Evolutionary conservation across 192 early-diverging fungal species (phyloP).

Genomic region (Polychytrium aggregatum): DNA sequence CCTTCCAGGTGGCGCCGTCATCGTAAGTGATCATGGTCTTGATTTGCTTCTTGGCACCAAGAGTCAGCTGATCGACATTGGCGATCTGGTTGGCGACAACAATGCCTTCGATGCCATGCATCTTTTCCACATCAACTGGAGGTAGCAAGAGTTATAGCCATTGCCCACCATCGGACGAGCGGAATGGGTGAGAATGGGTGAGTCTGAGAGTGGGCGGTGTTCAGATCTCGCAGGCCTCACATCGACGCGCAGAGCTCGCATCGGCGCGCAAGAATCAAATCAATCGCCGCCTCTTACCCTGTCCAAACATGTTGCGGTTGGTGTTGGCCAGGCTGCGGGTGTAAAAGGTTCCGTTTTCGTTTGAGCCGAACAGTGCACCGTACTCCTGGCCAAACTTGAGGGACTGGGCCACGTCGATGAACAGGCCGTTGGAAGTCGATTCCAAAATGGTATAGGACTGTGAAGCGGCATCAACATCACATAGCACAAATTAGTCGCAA

Average conservation of each 20-base stretch:
- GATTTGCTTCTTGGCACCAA: conserved; percentile 52
- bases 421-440: conserved; percentile 49
- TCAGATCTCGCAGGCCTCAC: background rate
- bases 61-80: conserved; percentile 40
- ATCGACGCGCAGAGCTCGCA: background rate
- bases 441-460: conserved; percentile 74
- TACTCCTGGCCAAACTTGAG: conserved; percentile 41
- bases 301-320: conserved; percentile 58
- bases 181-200: too few species aligned
- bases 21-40: conserved; percentile 77
- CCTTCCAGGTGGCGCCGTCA: conserved; percentile 68
- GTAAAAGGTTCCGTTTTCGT: conserved; percentile 73
- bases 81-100: conserved; percentile 78
- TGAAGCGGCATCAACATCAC: background rate
- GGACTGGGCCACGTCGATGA: conserved; percentile 26
- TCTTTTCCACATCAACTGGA: conserved; percentile 81
- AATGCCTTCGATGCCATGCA: conserved; percentile 76
- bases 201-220: too few species aligned
- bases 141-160: background rate
- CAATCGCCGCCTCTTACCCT: conserved; percentile 12
- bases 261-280: conserved; percentile 1
- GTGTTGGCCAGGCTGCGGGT: conserved; percentile 64
- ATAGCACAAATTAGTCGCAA: conserved; percentile 9
- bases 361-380: conserved; percentile 84
- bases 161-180: too few species aligned